A percentile compares a stretch with the other conserved stretches of the same genome.
Evolutionary conservation across 106 monocot species (phyloP).

Genomic region (Dendrobium chrysotoxum): DNA sequence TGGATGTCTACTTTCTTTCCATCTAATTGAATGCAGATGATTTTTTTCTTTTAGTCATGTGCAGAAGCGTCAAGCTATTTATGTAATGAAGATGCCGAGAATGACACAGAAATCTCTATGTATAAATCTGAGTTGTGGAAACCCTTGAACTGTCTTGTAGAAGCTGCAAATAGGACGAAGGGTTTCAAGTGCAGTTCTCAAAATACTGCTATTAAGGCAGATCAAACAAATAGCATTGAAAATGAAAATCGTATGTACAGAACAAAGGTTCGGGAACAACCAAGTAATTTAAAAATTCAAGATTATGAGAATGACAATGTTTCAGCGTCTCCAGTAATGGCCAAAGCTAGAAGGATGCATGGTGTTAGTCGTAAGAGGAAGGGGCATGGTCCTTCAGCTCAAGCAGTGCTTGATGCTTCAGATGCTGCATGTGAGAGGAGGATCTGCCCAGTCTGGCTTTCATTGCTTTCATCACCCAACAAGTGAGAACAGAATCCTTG

Average conservation of each 20-base stretch:
- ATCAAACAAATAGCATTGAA: conserved; percentile 34
- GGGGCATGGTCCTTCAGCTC: conserved; percentile 31
- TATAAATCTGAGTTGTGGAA: conserved; percentile 70
- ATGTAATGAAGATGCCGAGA: conserved; percentile 28
- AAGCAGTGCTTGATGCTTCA: conserved; percentile 41
- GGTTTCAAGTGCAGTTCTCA: conserved; percentile 29
- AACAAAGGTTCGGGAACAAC: conserved; percentile 35
- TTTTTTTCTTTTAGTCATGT: conserved; percentile 12
- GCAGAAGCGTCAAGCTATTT: conserved; percentile 26
- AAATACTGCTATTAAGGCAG: conserved; percentile 28
- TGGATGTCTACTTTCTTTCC: neutral
- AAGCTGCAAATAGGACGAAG: conserved; percentile 67
- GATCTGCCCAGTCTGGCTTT: conserved; percentile 59
- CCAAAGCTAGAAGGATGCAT: conserved; percentile 31
- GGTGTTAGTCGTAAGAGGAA: conserved; percentile 36
- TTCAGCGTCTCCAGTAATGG: conserved; percentile 10
- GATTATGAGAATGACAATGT: conserved; percentile 36
- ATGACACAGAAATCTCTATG: conserved; percentile 29
- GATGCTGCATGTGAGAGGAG: conserved; percentile 38
- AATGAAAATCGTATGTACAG: conserved; percentile 22
- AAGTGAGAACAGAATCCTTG: conserved; percentile 34
- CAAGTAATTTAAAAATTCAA: conserved; percentile 30
- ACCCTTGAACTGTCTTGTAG: conserved; percentile 77
- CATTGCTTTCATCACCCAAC: conserved; percentile 52
- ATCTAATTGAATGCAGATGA: neutral